These are phyloP conservation scores for Davidsoniella neocaledoniae DNA, from an alignment of 2,329 filamentous ascomycete genomes.

Conservation along the genomic window DNA sequence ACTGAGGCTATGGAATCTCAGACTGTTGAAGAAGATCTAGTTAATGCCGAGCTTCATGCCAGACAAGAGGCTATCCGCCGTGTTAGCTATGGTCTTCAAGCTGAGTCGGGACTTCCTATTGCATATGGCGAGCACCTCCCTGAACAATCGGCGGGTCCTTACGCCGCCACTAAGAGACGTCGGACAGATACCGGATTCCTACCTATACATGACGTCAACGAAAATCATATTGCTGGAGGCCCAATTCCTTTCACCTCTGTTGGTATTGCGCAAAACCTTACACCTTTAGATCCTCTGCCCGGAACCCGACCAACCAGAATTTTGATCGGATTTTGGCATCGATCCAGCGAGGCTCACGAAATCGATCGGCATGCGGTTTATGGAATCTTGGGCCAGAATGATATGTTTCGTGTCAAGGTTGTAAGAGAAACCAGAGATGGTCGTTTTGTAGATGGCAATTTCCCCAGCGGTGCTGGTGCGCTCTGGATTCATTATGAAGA, in stretches of 20 bases:
- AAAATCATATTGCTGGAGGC: neutral
- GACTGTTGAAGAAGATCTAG: conserved; percentile 23
- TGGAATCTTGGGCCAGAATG: conserved; percentile 43
- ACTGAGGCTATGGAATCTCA: conserved; percentile 20
- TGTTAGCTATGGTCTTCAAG: conserved; percentile 28
- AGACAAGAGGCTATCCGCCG: conserved; percentile 30
- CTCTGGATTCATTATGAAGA: conserved; percentile 48
- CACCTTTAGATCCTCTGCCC: conserved; percentile 26
- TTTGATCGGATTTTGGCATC: conserved; percentile 41
- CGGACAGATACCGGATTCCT: conserved; percentile 13
- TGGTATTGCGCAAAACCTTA: conserved; percentile 5
- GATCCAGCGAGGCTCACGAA: conserved; percentile 29
- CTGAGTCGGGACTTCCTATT: conserved; percentile 26
- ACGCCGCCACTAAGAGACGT: conserved; percentile 6
- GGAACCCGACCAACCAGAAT: conserved; percentile 41
- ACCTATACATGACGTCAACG: neutral
- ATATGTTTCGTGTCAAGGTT: conserved; percentile 49
- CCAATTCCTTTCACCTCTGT: conserved; percentile 10
- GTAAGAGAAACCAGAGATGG: conserved; percentile 44
- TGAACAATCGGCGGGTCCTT: neutral
- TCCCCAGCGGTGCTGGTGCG: conserved; percentile 40
- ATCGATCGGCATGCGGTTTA: conserved; percentile 44
- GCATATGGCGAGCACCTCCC: conserved; percentile 29
- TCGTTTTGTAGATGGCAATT: conserved; percentile 40
- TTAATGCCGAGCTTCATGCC: conserved; percentile 25